Percentiles rank a stretch among this genome's conserved stretches.
Evolutionary conservation across 306 rosid species (phyloP).

Genomic region (Sindora glabra): DNA sequence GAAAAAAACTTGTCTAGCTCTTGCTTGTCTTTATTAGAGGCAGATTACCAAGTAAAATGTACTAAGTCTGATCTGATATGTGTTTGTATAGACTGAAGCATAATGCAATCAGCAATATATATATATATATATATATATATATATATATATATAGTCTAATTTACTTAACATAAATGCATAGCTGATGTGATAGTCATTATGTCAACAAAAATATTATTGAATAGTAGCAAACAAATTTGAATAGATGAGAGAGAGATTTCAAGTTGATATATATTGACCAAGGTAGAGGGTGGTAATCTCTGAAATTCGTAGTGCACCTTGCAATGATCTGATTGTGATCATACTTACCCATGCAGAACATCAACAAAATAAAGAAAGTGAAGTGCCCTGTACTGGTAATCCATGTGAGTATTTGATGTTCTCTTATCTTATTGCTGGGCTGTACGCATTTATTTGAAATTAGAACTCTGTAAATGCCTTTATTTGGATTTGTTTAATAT

Average conservation of each 20-base stretch:
- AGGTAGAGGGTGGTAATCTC: background rate
- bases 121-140: no score
- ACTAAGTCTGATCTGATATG: background rate
- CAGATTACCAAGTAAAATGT: background rate
- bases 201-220: no score
- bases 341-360: conserved; percentile 53
- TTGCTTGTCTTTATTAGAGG: background rate
- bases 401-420: conserved; percentile 65
- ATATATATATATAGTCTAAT: no score
- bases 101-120: no score
- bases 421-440: background rate
- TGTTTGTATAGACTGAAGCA: background rate
- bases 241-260: no score
- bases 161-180: no score
- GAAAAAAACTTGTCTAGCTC: background rate
- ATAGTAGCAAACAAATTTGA: no score
- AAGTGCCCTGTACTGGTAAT: conserved; percentile 96
- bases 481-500: background rate
- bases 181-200: no score
- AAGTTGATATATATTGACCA: no score
- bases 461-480: background rate
- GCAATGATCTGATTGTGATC: conserved; percentile 1
- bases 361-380: conserved; percentile 88
- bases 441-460: conserved; percentile 1
- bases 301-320: no score